phyloP scores from a whole-genome alignment of 768 basidiomycete species.

The Termitomyces sp. region DNA sequence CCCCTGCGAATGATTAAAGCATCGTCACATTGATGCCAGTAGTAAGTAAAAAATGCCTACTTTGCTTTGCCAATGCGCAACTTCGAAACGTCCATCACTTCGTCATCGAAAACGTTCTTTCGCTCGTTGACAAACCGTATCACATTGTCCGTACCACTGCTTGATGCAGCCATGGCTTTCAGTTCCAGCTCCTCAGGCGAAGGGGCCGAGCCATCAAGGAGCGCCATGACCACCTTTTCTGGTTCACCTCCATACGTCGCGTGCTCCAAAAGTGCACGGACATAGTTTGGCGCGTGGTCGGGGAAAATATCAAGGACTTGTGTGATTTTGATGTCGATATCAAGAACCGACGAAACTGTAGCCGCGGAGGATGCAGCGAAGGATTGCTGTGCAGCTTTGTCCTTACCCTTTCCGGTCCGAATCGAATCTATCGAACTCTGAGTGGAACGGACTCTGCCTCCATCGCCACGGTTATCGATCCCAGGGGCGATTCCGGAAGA shows the following conservation, averaged over 20 bases:
- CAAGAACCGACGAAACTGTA: slow-evolving; percentile 25
- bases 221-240: slow-evolving; percentile 60
- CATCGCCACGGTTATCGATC: slow-evolving; percentile 30
- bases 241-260: slow-evolving; percentile 45
- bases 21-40: background rate
- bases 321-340: slow-evolving; percentile 51
- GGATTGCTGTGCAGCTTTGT: background rate
- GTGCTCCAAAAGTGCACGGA: slow-evolving; percentile 50
- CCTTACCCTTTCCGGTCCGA: background rate
- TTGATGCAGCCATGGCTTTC: background rate
- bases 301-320: slow-evolving; percentile 79
- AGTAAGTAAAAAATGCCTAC: slow-evolving; percentile 1
- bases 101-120: slow-evolving; percentile 72
- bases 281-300: slow-evolving; percentile 47
- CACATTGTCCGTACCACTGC: slow-evolving; percentile 6
- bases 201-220: slow-evolving; percentile 73
- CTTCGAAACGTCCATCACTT: slow-evolving; percentile 56
- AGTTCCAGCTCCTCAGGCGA: slow-evolving; percentile 22
- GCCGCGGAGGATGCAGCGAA: slow-evolving; percentile 4
- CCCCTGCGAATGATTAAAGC: slow-evolving; percentile 25
- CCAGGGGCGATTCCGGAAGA: slow-evolving; percentile 47
- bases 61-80: slow-evolving; percentile 62
- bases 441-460: slow-evolving; percentile 8
- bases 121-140: slow-evolving; percentile 34
- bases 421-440: background rate